Evolutionary conservation across 106 monocot species (phyloP), one percentile per base, ranked within the genome.

Genomic region (Dendrobium huoshanense): DNA sequence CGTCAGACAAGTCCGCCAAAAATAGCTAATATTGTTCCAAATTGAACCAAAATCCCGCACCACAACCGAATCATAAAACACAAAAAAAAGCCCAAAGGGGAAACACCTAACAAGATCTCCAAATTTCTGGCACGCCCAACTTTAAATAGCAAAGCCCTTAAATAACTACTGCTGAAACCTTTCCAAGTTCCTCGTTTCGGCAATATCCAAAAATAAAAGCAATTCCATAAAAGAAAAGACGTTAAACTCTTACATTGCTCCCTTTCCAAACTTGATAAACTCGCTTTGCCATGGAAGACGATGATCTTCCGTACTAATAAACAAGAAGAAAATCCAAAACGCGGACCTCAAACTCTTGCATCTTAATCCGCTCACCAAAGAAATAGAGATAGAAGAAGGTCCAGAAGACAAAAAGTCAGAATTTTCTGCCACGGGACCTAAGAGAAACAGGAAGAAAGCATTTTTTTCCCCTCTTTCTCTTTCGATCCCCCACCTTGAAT

Each of bases 231-330:
- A 70, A 70, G 13, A 22, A 25, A 65, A 25, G 9, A 24, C 1
- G 31, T 1, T 33, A 15, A 37, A 37, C 0, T 47, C 82, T 86
- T 51, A 86, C 85, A 79, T 86, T 86, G 82, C 54, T 82, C 49
- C 85, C 85, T 79, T 82, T 86, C 85, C 85, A 86, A 47, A 75
- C 82, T 82, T 86, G 82, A 79, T 86, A 82, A 37, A 82, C 85
- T 49, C 82, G 78, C 79, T 79, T 82, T 5, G 78, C 54, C 77
- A 77, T 77, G 13, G 29, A 11, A 54, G 47, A 22, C 37, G 37
- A 37, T 10, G 31, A 3, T 15, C 70, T 15, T 6, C 70, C 70
- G 33, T 9, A 33, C 37, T 37, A 70, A 9, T 16, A 24, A 65
- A 22, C 64, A 4, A 7, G 5, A 1, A 65, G 22, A 65, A 8